Percentiles rank a stretch among this genome's conserved stretches.
Evolutionary conservation across 2,329 filamentous ascomycete species (phyloP).

Genomic region (Neocucurbitaria cava): DNA sequence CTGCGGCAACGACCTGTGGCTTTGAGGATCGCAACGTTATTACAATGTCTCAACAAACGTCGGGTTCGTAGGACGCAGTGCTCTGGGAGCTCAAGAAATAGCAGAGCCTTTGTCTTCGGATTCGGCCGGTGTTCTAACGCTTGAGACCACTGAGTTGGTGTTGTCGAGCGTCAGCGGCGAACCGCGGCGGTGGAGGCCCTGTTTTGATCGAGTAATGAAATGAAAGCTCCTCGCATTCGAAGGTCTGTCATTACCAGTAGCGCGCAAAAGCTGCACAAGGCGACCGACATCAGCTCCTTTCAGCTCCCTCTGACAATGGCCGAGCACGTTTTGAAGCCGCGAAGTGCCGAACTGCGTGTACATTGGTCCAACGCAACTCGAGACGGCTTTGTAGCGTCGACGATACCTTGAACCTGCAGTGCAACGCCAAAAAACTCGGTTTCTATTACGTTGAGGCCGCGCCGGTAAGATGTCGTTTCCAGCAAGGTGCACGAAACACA

Average conservation of each 20-base stretch:
- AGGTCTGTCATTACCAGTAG: conserved; percentile 15
- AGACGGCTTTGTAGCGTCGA: conserved; percentile 13
- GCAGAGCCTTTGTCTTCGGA: background rate
- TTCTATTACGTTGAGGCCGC: conserved; percentile 24
- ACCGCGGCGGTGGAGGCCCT: conserved; percentile 18
- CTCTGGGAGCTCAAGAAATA: background rate
- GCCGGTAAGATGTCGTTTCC: background rate
- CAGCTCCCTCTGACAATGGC: conserved; percentile 1
- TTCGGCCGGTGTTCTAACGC: background rate
- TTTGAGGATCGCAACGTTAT: background rate
- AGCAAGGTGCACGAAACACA: conserved; percentile 7
- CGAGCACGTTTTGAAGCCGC: conserved; percentile 10
- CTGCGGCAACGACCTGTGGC: background rate
- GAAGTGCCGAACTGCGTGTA: conserved; percentile 6
- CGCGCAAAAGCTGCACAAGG: conserved; percentile 15
- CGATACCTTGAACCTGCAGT: conserved; percentile 10
- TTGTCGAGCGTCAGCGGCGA: conserved; percentile 17
- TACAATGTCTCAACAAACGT: background rate
- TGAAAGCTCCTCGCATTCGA: conserved; percentile 1
- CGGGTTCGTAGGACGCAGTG: background rate
- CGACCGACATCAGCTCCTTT: conserved; percentile 7
- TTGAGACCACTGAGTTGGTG: background rate
- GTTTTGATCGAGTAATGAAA: conserved; percentile 48
- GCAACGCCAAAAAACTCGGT: conserved; percentile 8
- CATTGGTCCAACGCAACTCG: conserved; percentile 11